These are phyloP conservation scores for Monascus purpureus DNA, from an alignment of 495 filamentous ascomycete species.

Conservation along the genomic window DNA sequence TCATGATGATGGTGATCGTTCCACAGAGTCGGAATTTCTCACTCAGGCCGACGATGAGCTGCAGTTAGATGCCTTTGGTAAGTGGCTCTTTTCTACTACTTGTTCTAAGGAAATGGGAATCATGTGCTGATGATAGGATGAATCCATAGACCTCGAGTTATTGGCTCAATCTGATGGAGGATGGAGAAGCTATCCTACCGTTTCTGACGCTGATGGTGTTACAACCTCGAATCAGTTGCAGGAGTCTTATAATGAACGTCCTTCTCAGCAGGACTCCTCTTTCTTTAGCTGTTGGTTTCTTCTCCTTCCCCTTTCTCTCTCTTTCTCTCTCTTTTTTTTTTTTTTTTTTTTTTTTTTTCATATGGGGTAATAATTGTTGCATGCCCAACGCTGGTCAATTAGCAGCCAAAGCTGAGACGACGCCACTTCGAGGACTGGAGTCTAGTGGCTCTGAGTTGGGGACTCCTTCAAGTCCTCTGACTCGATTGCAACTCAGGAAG, in stretches of 20 bases:
- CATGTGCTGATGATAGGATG: too few relatives aligned
- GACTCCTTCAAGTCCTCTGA: slow-evolving; percentile 18
- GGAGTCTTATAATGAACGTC: neutral
- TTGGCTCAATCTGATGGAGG: slow-evolving; percentile 16
- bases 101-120: too few relatives aligned
- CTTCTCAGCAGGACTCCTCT: slow-evolving; percentile 9
- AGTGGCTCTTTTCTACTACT: too few relatives aligned
- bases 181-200: neutral
- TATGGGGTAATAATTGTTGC: neutral
- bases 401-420: slow-evolving; percentile 10
- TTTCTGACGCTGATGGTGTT: neutral
- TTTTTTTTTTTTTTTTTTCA: neutral
- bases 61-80: slow-evolving; percentile 39
- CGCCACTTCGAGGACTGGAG: slow-evolving; percentile 10
- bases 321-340: neutral
- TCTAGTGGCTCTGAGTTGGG: slow-evolving; percentile 18
- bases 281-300: slow-evolving; percentile 19
- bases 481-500: slow-evolving; percentile 8
- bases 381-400: slow-evolving; percentile 4
- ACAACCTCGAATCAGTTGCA: neutral
- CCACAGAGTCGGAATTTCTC: neutral
- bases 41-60: slow-evolving; percentile 10
- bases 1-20: neutral
- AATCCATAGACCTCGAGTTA: slow-evolving; percentile 22
- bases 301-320: neutral